Percentiles rank a stretch among this genome's conserved stretches.
Evolutionary conservation across 2,329 filamentous ascomycete species (phyloP).

Genomic region (Thyridium curvatum): DNA sequence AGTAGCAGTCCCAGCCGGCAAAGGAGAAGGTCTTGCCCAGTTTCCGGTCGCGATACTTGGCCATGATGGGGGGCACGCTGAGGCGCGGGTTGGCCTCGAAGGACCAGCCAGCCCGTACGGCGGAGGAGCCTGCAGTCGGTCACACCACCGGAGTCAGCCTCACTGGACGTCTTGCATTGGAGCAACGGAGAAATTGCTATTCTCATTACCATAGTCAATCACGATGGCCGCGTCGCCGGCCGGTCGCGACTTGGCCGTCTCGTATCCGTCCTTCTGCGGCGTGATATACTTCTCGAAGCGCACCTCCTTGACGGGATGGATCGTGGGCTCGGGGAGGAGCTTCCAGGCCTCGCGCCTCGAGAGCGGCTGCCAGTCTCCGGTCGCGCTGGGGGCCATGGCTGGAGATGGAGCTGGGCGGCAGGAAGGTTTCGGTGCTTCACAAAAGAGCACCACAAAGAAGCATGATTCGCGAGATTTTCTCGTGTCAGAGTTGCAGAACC

Average conservation of each 20-base stretch:
- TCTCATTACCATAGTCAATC: constrained; percentile 85
- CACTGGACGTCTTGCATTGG: too few species aligned
- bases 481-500: too few species aligned
- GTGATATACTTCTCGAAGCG: constrained; percentile 51
- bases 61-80: constrained; percentile 80
- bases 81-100: constrained; percentile 81
- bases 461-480: too few species aligned
- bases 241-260: constrained; percentile 53
- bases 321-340: constrained; percentile 44
- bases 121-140: constrained; percentile 63
- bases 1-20: constrained; percentile 86
- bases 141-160: constrained; percentile 9
- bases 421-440: too few species aligned
- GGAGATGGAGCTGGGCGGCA: too few species aligned
- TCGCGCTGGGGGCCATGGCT: too few species aligned
- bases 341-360: constrained; percentile 32
- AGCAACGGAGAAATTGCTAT: background rate
- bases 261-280: constrained; percentile 61
- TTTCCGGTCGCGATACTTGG: constrained; percentile 93
- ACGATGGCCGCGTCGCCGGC: constrained; percentile 70
- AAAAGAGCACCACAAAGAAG: too few species aligned
- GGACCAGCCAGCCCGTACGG: constrained; percentile 91
- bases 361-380: constrained; percentile 15
- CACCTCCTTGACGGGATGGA: constrained; percentile 57
- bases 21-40: constrained; percentile 87